These are phyloP conservation scores for Pestalotiopsis sp. DNA, from an alignment of 2,329 filamentous ascomycete genomes.

Conservation along the genomic window DNA sequence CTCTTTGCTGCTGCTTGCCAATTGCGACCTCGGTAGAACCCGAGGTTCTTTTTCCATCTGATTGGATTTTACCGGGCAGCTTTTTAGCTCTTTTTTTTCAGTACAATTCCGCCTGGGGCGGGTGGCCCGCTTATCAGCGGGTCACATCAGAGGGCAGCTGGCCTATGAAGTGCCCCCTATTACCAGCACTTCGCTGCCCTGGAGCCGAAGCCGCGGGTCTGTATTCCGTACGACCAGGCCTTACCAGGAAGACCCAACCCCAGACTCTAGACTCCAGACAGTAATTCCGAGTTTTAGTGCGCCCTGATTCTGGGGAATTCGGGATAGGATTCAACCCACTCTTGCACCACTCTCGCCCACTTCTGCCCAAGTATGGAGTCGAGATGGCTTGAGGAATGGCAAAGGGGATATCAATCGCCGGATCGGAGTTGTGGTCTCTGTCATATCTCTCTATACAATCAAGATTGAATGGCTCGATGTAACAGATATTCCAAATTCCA, in stretches of 20 bases:
- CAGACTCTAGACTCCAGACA: not conserved
- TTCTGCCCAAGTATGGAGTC: not conserved
- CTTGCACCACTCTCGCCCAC: not conserved
- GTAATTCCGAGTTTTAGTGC: not conserved
- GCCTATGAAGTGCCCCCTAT: not conserved
- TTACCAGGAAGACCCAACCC: not conserved
- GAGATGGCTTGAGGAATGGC: not conserved
- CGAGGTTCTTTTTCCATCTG: slow-evolving; percentile 1
- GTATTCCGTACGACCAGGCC: not conserved
- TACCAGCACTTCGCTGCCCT: not conserved
- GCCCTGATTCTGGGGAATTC: too few species aligned
- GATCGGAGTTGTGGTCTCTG: too few species aligned
- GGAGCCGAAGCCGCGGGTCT: not conserved
- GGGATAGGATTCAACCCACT: not conserved
- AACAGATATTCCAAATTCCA: not conserved
- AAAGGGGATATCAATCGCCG: not conserved
- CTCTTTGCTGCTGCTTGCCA: not conserved
- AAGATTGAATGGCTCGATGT: not conserved
- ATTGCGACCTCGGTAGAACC: slow-evolving; percentile 6
- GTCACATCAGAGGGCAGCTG: not conserved
- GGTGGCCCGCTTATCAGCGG: not conserved
- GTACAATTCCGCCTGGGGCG: not conserved
- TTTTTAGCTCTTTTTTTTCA: not conserved
- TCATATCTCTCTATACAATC: not conserved
- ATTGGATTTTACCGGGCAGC: not conserved